Evolutionary conservation across 768 basidiomycete species (phyloP), one percentile per base, ranked within the genome.

Genomic region (Pleurotus eryngii): DNA sequence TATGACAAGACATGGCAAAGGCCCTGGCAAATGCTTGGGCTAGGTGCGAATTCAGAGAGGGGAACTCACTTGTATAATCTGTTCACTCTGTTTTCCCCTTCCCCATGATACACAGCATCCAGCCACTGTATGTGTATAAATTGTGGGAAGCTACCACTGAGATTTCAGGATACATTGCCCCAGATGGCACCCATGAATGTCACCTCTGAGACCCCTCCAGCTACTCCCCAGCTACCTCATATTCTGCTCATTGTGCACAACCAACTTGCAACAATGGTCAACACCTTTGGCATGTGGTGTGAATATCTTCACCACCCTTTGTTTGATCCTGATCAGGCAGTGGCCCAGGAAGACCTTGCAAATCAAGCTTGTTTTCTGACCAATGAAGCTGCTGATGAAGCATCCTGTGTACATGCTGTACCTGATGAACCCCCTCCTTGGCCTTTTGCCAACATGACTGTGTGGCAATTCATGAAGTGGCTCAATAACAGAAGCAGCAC

Each of bases 401-500:
- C n/a, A n/a, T n/a, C n/a, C n/a, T n/a, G n/a, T 30, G 17, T 9
- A 20, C 12, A 14, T 6, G 27, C 27, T 5, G 6, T 9, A 30
- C 27, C 27, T 7, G 9, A 30, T 2, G 20, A 24, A 2, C 11
- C 9, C 18, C 8, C 60, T 60, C 1, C 69, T 70, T 5, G 67
- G 62, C 61, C 64, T 24, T 67, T 60, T 59, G 38, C 35, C 24
- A 66, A 64, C 63, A 53, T 49, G 6, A 62, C 68, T 0, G 53
- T 57, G 2, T 68, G 62, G 9, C 60, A 61, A 2, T 63, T 70
- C 15, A 61, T 69, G 65, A 15, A 56, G 3, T 74, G 74, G 73
- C 57, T 63, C 4, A 71, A 69, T 45, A 61, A 61, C 8, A 66
- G 69, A 0, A 59, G 64, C 2, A 64, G 37, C 26, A 43, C 22